A percentile compares a stretch with the other conserved stretches of the same genome.
phyloP scores from a whole-genome alignment of 225 moss, liverwort and hornwort species.

The Lunularia cruciata region DNA sequence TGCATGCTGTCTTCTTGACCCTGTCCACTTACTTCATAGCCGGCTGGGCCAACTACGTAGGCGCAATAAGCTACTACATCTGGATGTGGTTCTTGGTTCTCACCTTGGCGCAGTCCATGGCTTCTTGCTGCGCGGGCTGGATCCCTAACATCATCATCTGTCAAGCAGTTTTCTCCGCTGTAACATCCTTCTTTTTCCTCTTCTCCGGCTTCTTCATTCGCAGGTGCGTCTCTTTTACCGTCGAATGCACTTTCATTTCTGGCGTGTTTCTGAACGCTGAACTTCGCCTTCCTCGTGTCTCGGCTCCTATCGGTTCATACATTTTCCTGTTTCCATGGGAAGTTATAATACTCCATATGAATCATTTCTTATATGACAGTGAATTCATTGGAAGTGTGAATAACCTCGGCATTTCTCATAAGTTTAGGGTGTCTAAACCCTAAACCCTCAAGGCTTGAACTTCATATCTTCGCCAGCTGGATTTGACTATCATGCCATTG shows the following conservation, averaged over 20 bases:
- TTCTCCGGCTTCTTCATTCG: conserved; percentile 23
- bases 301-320: neutral
- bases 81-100: conserved; percentile 27
- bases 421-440: no score
- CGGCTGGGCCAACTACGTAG: conserved; percentile 8
- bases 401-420: no score
- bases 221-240: conserved; percentile 1
- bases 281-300: neutral
- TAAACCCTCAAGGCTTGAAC: no score
- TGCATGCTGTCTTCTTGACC: conserved; percentile 16
- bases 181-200: conserved; percentile 6
- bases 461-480: no score
- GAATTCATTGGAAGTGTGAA: no score
- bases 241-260: no score
- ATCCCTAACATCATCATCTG: conserved; percentile 21
- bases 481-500: no score
- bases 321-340: no score
- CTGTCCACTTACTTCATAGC: conserved; percentile 23
- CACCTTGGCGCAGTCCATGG: conserved; percentile 15
- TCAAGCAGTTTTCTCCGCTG: conserved; percentile 12
- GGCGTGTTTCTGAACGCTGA: no score
- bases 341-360: no score
- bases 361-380: no score
- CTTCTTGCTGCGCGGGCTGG: conserved; percentile 23
- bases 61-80: conserved; percentile 12